Conservation (phyloP, 129 eudicot genomes). For the Scalesia atractyloides region DNA sequence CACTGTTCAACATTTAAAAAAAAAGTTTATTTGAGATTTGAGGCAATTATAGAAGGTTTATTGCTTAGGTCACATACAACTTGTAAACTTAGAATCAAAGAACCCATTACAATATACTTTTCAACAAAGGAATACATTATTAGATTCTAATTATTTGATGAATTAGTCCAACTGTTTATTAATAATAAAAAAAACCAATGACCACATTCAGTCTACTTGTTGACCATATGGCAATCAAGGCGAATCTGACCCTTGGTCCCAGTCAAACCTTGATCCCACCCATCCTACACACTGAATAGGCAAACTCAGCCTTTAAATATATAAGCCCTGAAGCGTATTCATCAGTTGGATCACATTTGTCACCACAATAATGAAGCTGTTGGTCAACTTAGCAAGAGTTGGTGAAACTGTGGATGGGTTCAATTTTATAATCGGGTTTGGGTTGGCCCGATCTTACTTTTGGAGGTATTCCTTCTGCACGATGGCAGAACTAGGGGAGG, state of each 20-base stretch:
- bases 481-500: too few species aligned
- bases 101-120: conserved; percentile 25
- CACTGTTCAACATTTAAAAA: conserved; percentile 10
- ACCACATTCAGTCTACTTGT: conserved; percentile 38
- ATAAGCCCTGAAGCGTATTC: conserved; percentile 41
- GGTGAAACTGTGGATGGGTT: conserved; percentile 56
- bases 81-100: conserved; percentile 36
- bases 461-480: conserved; percentile 46
- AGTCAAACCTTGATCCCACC: conserved; percentile 53
- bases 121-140: conserved; percentile 23
- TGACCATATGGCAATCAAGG: conserved; percentile 46
- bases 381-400: conserved; percentile 74
- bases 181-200: neutral
- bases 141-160: conserved; percentile 17
- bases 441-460: conserved; percentile 34
- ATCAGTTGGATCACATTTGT: conserved; percentile 41
- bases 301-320: conserved; percentile 49
- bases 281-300: conserved; percentile 61
- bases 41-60: conserved; percentile 16
- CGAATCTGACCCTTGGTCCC: conserved; percentile 69
- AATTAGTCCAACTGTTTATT: conserved; percentile 19
- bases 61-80: conserved; percentile 15
- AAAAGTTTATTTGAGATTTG: neutral
- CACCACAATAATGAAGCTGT: conserved; percentile 45
- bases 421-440: conserved; percentile 53